Evolutionary conservation across 495 filamentous ascomycete genomes (phyloP).

Genomic region (Jackrogersella minutella): DNA sequence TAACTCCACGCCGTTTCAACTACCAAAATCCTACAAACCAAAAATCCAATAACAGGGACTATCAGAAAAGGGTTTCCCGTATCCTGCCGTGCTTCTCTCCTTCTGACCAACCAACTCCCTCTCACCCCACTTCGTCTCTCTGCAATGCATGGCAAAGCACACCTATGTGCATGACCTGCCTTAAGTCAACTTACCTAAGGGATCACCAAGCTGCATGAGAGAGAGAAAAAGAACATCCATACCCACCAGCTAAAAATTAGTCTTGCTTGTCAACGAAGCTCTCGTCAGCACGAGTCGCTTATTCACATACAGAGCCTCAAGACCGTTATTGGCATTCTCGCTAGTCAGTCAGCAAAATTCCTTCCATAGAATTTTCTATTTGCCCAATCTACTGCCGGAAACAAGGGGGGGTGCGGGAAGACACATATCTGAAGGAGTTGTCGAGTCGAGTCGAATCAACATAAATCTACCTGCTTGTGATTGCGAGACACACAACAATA

Average conservation of each 20-base stretch:
- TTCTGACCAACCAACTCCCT: constrained; percentile 19
- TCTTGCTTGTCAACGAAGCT: neutral
- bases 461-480: constrained; percentile 11
- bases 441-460: constrained; percentile 29
- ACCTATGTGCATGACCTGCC: constrained; percentile 36
- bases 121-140: constrained; percentile 25
- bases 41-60: constrained; percentile 16
- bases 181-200: constrained; percentile 28
- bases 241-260: constrained; percentile 21
- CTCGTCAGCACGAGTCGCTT: constrained; percentile 31
- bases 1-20: constrained; percentile 20
- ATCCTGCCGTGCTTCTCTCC: constrained; percentile 9
- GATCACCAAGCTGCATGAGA: constrained; percentile 37
- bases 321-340: neutral
- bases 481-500: constrained; percentile 29
- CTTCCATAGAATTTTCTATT: constrained; percentile 22
- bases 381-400: constrained; percentile 6
- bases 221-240: neutral
- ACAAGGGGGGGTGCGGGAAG: constrained; percentile 12
- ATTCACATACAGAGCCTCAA: constrained; percentile 25
- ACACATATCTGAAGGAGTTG: constrained; percentile 20
- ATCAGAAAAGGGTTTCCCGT: constrained; percentile 9
- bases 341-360: constrained; percentile 1
- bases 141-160: constrained; percentile 38
- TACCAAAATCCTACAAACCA: constrained; percentile 9